Base-by-base conservation (phyloP, 192 early-diverging fungal species). In the Podila epicladia region DNA sequence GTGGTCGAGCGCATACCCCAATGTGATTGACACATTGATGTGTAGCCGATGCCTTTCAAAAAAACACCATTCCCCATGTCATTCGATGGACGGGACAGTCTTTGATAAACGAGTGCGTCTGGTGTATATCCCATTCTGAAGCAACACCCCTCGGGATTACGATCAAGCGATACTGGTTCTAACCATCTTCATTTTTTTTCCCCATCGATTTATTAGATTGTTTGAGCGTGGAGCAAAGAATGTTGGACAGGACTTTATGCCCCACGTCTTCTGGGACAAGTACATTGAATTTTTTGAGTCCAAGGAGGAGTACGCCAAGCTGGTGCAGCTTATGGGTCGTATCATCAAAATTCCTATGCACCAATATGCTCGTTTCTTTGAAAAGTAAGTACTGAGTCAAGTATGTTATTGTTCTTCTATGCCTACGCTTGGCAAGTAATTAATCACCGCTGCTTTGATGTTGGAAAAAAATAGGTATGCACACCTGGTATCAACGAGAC, bases 281-380 rank as follows among this genome's bases (percentile, higher is more conserved):
- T 90, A 85, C 62, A 55, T 90, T 58, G 85, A 87, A 19, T 90
- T 87, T 75, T 84, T 84, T 31, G 85, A 88, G 69, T 78, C 62
- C 22, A 82, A 87, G 53, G 65, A 80, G n/a, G 80, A 85, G 20
- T 62, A 72, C 20, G 58, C 71, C 29, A 67, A 82, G 15, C 75
- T 92, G 24, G 59, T 90, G n/a, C 67, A 85, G 19, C 72, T 93
- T 3, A 76, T 94, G 62, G 87, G 89, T 48, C 90, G 89, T 37
- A 86, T 92, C 53, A 91, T 94, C 48, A 75, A 71, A 32, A 94
- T 93, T 38, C 93, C 93, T 2, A 87, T 94, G 79, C 93, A 92
- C 69, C 91, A 93, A 57, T 94, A 93, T 72, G 85, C 91, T 12
- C 82, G 85, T 3, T 94, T 87, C 61, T 94, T 92, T 72, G 92